Evolutionary conservation across 208 protist species (phyloP).

Genomic region (Leishmania lainsoni): DNA sequence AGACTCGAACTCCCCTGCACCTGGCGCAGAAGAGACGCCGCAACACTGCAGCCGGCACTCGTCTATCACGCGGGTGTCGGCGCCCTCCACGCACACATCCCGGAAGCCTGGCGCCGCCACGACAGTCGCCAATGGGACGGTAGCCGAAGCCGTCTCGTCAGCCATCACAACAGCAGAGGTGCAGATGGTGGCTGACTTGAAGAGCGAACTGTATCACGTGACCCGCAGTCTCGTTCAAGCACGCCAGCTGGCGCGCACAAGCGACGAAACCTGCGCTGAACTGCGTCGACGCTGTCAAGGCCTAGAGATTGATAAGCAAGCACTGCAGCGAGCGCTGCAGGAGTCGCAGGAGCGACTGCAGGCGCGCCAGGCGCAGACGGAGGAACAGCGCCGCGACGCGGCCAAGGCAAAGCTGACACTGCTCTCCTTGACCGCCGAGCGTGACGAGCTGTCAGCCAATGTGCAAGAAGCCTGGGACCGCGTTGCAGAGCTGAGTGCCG

Average conservation of each 20-base stretch:
- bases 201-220: constrained; percentile 16
- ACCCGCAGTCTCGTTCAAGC: constrained; percentile 16
- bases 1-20: background rate
- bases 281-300: constrained; percentile 18
- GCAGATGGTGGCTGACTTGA: constrained; percentile 16
- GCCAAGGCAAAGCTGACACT: constrained; percentile 38
- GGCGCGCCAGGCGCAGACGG: constrained; percentile 23
- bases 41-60: background rate
- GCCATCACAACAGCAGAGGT: background rate
- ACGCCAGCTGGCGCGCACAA: constrained; percentile 16
- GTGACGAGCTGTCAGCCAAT: constrained; percentile 60
- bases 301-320: constrained; percentile 35
- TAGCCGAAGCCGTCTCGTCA: background rate
- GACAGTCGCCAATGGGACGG: background rate
- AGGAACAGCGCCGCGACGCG: constrained; percentile 47
- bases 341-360: constrained; percentile 44
- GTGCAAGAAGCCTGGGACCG: constrained; percentile 65
- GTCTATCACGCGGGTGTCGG: background rate
- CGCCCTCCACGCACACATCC: background rate
- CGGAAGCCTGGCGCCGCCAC: background rate
- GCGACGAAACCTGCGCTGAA: constrained; percentile 15
- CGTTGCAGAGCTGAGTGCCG: constrained; percentile 41
- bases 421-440: constrained; percentile 51
- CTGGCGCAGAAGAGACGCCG: background rate
- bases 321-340: constrained; percentile 34